Evolutionary conservation across 2,329 filamentous ascomycete genomes (phyloP).

Genomic region (Calonectria naviculata): DNA sequence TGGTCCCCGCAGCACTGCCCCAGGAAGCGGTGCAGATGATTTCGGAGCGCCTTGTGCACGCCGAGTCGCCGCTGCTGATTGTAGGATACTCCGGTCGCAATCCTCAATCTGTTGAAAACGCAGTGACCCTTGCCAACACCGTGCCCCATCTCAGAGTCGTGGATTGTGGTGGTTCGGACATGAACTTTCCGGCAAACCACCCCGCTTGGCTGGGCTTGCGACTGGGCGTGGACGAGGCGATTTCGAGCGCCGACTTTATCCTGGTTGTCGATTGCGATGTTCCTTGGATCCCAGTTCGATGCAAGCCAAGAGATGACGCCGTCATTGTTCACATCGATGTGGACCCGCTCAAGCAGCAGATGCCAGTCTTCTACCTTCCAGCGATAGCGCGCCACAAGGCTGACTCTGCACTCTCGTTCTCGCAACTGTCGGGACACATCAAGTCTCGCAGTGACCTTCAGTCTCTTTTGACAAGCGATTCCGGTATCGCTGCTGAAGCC

Average conservation of each 20-base stretch:
- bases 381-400: constrained; percentile 74
- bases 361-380: constrained; percentile 80
- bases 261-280: constrained; percentile 90
- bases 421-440: no score
- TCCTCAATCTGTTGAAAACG: constrained; percentile 71
- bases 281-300: constrained; percentile 89
- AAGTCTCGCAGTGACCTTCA: no score
- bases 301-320: constrained; percentile 63
- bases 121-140: constrained; percentile 75
- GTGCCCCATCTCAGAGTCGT: constrained; percentile 77
- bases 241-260: constrained; percentile 84
- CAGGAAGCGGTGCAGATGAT: constrained; percentile 66
- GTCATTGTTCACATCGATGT: constrained; percentile 73
- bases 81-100: constrained; percentile 80
- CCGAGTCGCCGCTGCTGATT: constrained; percentile 75
- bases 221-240: constrained; percentile 79
- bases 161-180: constrained; percentile 82
- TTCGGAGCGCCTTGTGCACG: constrained; percentile 70
- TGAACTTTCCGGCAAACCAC: constrained; percentile 82
- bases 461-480: no score
- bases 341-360: constrained; percentile 76
- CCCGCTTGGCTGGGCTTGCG: constrained; percentile 76
- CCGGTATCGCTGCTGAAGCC: no score
- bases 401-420: constrained; percentile 69
- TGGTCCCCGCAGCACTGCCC: constrained; percentile 72